Evolutionary conservation across 2,329 filamentous ascomycete genomes (phyloP).

Genomic region (Cordyceps tenuipes): DNA sequence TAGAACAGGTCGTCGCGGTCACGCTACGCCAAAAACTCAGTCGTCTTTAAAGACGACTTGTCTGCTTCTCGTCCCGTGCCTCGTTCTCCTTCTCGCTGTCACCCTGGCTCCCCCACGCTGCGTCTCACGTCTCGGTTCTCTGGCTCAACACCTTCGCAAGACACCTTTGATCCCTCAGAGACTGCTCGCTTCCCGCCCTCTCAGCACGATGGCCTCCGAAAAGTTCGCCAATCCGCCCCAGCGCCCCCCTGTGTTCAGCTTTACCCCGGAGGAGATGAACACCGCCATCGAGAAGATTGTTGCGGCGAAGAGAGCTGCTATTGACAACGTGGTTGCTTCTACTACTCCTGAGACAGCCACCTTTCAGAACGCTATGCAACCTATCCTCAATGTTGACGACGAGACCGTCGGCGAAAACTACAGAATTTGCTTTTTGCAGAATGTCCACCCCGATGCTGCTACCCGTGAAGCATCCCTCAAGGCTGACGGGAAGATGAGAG

Average conservation of each 20-base stretch:
- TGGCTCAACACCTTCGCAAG: conserved; percentile 48
- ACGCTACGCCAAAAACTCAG: conserved; percentile 13
- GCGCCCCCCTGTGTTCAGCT: conserved; percentile 67
- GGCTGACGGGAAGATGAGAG: conserved; percentile 66
- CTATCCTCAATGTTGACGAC: conserved; percentile 69
- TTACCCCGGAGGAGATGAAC: conserved; percentile 61
- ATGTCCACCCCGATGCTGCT: conserved; percentile 59
- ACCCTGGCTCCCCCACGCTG: conserved; percentile 60
- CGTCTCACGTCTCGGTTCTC: conserved; percentile 47
- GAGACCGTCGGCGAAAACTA: conserved; percentile 47
- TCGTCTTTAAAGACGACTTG: conserved; percentile 19
- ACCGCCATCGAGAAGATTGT: conserved; percentile 59
- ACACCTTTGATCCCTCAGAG: conserved; percentile 22
- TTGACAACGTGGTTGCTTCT: conserved; percentile 61
- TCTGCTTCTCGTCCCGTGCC: conserved; percentile 38
- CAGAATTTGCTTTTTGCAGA: conserved; percentile 73
- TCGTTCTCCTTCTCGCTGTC: conserved; percentile 51
- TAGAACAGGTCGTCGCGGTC: not conserved
- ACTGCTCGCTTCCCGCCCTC: conserved; percentile 24
- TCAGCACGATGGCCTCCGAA: conserved; percentile 55
- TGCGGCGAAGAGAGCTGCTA: conserved; percentile 50
- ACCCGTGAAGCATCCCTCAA: conserved; percentile 69
- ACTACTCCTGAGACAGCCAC: conserved; percentile 43
- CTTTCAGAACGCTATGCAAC: conserved; percentile 50
- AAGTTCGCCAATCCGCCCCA: conserved; percentile 69